phyloP scores from a whole-genome alignment of 345 rosid species.

The Garcia nutans region DNA sequence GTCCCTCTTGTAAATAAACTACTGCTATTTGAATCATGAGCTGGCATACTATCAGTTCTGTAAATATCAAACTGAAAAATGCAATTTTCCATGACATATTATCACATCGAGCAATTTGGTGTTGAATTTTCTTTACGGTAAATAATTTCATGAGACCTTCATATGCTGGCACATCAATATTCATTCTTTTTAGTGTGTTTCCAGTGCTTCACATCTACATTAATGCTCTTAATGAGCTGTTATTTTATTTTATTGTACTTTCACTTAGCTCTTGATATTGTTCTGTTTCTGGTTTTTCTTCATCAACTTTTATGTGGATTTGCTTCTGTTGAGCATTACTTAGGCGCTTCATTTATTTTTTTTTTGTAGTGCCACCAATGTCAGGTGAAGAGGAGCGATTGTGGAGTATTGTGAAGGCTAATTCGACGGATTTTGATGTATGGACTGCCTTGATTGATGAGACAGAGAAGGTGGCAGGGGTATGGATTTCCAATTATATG shows the following conservation, averaged over 20 bases:
- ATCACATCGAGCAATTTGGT: too few species aligned
- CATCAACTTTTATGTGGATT: background rate
- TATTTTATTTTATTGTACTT: background rate
- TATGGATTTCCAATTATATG: slow-evolving; percentile 23
- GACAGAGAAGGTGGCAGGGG: slow-evolving; percentile 88
- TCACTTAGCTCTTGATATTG: background rate
- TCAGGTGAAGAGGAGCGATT: slow-evolving; percentile 85
- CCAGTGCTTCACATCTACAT: background rate
- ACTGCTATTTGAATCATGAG: background rate
- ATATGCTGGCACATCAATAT: background rate
- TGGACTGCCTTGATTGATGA: slow-evolving; percentile 90
- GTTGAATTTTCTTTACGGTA: too few species aligned
- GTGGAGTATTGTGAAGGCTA: slow-evolving; percentile 79
- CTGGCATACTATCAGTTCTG: background rate
- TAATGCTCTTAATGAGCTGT: background rate
- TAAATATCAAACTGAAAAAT: background rate
- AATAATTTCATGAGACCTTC: too few species aligned
- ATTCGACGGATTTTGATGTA: slow-evolving; percentile 80
- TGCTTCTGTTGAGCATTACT: background rate
- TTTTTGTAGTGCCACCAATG: slow-evolving; percentile 39
- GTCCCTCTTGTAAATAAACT: background rate
- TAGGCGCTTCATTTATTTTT: background rate
- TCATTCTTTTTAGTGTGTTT: background rate
- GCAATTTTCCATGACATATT: background rate
- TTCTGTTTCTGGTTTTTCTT: background rate